These are phyloP conservation scores for Candida hispaniensis DNA, from an alignment of 805 yeast genomes.

Conservation along the genomic window DNA sequence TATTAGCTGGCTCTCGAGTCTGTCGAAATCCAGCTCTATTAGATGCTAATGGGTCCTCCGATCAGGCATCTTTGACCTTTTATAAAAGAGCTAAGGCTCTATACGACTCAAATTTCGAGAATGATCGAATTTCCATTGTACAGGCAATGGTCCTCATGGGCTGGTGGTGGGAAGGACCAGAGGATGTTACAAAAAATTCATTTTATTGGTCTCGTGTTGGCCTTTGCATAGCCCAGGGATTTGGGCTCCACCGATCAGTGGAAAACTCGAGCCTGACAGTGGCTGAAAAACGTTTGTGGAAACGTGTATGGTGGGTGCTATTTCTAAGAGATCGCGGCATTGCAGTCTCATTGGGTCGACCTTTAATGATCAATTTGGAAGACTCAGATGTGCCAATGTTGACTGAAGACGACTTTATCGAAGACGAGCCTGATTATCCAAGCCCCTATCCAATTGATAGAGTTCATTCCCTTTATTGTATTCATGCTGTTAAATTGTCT, in stretches of 20 bases:
- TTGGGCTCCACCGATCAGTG: conserved; percentile 60
- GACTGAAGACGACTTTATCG: conserved; percentile 51
- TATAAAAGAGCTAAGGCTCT: conserved; percentile 65
- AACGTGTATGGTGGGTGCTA: conserved; percentile 69
- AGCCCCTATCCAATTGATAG: conserved; percentile 36
- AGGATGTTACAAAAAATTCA: conserved; percentile 53
- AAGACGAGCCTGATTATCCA: conserved; percentile 36
- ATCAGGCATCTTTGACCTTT: conserved; percentile 47
- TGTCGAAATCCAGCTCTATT: conserved; percentile 42
- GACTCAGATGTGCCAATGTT: conserved; percentile 74
- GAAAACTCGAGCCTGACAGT: conserved; percentile 30
- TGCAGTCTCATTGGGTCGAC: conserved; percentile 66
- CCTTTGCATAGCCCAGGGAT: conserved; percentile 58
- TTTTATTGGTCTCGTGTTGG: conserved; percentile 65
- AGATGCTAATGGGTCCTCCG: conserved; percentile 38
- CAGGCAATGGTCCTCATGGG: conserved; percentile 55
- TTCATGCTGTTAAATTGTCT: conserved; percentile 53
- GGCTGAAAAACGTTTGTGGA: conserved; percentile 41
- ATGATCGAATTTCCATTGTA: conserved; percentile 49
- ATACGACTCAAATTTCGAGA: conserved; percentile 58
- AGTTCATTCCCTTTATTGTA: conserved; percentile 46
- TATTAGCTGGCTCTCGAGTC: conserved; percentile 57
- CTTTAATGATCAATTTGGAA: conserved; percentile 52
- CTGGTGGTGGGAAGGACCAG: conserved; percentile 65
- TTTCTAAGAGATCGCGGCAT: conserved; percentile 60